phyloP scores from a whole-genome alignment of 2,329 filamentous ascomycete species.

The Aureobasidium vineae region DNA sequence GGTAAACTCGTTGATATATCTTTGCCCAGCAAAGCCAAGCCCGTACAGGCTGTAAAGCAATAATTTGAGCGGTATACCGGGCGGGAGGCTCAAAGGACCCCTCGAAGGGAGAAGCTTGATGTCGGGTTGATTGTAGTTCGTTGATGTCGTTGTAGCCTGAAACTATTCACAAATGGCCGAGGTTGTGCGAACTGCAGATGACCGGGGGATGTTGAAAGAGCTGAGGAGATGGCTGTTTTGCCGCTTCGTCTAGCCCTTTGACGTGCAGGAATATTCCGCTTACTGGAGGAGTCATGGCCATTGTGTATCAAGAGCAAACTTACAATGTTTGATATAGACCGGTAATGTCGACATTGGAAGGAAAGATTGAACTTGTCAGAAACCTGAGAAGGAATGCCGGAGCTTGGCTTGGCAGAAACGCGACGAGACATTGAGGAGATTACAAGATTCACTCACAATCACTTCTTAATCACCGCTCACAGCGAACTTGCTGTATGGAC shows the following conservation, averaged over 20 bases:
- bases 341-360: too few relatives aligned
- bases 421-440: too few relatives aligned
- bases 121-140: background rate
- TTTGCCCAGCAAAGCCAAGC: slow-evolving; percentile 14
- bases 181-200: background rate
- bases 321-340: too few relatives aligned
- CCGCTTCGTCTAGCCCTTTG: too few relatives aligned
- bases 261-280: too few relatives aligned
- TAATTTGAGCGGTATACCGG: background rate
- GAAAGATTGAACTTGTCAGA: background rate
- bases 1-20: slow-evolving; percentile 20
- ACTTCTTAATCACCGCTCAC: too few relatives aligned
- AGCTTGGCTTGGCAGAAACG: background rate
- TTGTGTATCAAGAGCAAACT: too few relatives aligned
- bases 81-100: background rate
- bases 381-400: background rate
- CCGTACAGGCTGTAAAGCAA: slow-evolving; percentile 18
- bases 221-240: background rate
- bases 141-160: background rate
- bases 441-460: too few relatives aligned
- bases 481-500: too few relatives aligned
- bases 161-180: background rate
- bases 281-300: too few relatives aligned
- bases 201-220: background rate
- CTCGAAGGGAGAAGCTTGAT: background rate